Base-by-base conservation (phyloP, 805 yeast genomes). In the Saccharomycopsis schoenii region DNA sequence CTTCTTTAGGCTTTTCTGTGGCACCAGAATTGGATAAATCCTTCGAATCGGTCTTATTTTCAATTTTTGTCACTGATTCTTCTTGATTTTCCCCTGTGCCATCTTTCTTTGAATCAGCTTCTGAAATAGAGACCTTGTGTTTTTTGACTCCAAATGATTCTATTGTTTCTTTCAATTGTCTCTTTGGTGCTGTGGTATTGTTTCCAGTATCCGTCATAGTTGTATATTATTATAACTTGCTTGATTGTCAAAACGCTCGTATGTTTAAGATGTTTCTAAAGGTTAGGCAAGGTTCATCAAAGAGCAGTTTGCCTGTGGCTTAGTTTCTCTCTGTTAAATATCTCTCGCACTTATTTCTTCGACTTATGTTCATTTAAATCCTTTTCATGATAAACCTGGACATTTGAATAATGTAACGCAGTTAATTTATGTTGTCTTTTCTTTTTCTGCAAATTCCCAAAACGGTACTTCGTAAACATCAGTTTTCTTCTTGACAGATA, bases 21-120 rank as follows among this genome's bases (percentile, higher is more conserved):
- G 19, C 25, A 11, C 61, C 65, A 12, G 67, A 60, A 57, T 68
- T 67, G 9, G 56, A 58, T 57, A 66, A 67, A 47, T 67, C 69
- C 60, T 51, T 59, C 50, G 47, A 63, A 8, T 55, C 59, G n/a
- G n/a, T 61, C 62, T 17, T 55, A 47, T 59, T 63, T 64, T 58
- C 65, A 56, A 5, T 39, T 34, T 52, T 52, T 17, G 24, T 52
- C 24, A 10, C 15, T 34, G 56, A 17, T 34, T 52, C 25, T 17
- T n/a, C 41, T n/a, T 17, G 51, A n/a, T 14, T 37, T 37, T 37
- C 15, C 12, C 10, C 10, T 14, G 25, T 47, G n/a, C 21, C 34
- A 47, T 24, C 25, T 15, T 25, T 24, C 21, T 24, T 47, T 24
- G 24, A 42, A 17, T 42, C 50, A 17, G 50, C 17, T 47, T 21